A percentile compares a stretch with the other conserved stretches of the same genome.
Conservation (phyloP, 805 yeast genomes). For the Candida nanaspora region DNA sequence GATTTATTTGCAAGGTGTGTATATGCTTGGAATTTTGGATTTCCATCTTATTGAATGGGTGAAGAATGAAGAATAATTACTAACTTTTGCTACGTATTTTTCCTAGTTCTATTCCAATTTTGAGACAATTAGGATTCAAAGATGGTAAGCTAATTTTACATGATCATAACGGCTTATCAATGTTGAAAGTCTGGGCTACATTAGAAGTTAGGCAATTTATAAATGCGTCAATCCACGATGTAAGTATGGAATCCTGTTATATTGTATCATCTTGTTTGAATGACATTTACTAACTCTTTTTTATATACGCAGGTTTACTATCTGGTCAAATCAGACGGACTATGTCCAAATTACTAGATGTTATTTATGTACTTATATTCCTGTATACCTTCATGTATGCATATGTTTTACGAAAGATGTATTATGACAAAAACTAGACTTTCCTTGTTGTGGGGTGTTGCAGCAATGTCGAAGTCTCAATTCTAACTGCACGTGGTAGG, state of each 20-base stretch:
- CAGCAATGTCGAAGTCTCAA: no score
- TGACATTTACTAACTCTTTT: constrained; percentile 8
- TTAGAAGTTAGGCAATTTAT: constrained; percentile 84
- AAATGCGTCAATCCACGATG: constrained; percentile 75
- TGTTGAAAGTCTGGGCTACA: constrained; percentile 89
- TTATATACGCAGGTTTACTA: constrained; percentile 30
- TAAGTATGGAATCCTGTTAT: constrained; percentile 28
- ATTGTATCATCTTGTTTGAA: neutral
- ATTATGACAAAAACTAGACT: no score
- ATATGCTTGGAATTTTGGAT: constrained; percentile 36
- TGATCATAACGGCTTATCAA: constrained; percentile 57
- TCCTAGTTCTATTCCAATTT: constrained; percentile 70
- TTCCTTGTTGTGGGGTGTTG: no score
- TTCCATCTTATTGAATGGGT: constrained; percentile 25
- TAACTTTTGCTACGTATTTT: neutral
- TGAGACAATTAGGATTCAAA: constrained; percentile 70
- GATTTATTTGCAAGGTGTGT: constrained; percentile 96
- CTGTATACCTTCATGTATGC: no score
- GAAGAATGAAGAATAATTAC: no score
- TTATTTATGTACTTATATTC: no score
- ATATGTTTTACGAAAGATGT: no score
- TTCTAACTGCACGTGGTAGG: no score
- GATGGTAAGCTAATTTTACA: constrained; percentile 55
- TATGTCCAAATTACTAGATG: constrained; percentile 53
- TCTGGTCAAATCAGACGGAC: constrained; percentile 55